Evolutionary conservation across 495 filamentous ascomycete species (phyloP).

Genomic region (Viridothelium virens): DNA sequence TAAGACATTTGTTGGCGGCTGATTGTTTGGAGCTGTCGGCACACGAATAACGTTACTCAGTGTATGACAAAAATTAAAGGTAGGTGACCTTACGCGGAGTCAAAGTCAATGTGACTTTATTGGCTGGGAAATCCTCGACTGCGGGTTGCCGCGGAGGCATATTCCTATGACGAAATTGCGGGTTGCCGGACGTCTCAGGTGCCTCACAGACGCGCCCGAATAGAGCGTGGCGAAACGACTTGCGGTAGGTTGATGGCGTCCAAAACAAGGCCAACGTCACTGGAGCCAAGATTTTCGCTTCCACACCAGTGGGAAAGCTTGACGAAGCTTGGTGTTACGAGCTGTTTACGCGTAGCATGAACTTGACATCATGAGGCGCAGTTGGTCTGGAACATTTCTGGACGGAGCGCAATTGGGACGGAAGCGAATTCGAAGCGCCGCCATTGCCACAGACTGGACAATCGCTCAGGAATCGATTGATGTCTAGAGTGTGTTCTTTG

Average conservation of each 20-base stretch:
- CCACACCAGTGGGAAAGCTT: neutral
- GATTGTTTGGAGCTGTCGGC: constrained; percentile 25
- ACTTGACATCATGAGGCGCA: constrained; percentile 1
- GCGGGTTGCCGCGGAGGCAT: constrained; percentile 36
- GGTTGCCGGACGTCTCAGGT: constrained; percentile 10
- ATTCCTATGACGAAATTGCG: neutral
- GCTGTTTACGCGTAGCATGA: neutral
- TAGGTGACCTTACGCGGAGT: constrained; percentile 28
- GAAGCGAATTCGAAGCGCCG: neutral
- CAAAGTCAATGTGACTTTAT: constrained; percentile 41
- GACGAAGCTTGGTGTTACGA: neutral
- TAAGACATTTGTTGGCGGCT: constrained; percentile 60
- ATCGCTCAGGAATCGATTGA: constrained; percentile 1
- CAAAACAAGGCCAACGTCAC: neutral
- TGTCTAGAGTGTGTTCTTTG: neutral
- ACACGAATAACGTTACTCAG: neutral
- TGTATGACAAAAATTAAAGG: neutral
- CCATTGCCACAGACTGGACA: neutral
- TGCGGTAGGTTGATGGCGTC: neutral
- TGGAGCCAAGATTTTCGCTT: neutral
- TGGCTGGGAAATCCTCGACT: constrained; percentile 45
- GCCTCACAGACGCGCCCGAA: neutral
- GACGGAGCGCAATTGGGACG: neutral
- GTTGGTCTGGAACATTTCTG: neutral
- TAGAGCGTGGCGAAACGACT: constrained; percentile 3